phyloP scores from a whole-genome alignment of 345 rosid species.

The Eucalyptus melliodora region DNA sequence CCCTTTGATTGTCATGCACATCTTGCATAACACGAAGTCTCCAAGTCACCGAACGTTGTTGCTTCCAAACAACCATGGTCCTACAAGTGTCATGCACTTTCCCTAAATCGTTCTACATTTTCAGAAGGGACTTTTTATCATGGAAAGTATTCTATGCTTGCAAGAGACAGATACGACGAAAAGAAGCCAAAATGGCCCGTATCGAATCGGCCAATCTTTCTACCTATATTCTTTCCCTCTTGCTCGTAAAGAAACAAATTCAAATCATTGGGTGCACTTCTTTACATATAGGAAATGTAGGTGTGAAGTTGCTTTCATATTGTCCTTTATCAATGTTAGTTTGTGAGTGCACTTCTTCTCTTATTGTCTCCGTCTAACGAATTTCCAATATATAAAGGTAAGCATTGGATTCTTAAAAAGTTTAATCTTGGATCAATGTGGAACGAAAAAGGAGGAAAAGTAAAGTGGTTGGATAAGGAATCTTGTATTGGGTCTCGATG shows the following conservation, averaged over 20 bases:
- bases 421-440: not conserved
- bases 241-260: not conserved
- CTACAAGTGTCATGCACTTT: not conserved
- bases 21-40: not conserved
- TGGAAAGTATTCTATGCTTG: not conserved
- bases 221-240: not conserved
- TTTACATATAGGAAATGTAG: not conserved
- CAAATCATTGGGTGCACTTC: not conserved
- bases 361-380: not conserved
- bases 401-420: accelerated
- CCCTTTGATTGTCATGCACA: not conserved
- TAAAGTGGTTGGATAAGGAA: not conserved
- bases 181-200: not conserved
- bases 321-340: not conserved
- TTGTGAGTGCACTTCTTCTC: not conserved
- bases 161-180: not conserved
- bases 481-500: not conserved
- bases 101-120: not conserved
- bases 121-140: not conserved
- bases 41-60: not conserved
- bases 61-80: not conserved
- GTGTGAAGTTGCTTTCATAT: not conserved
- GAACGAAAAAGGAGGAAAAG: not conserved
- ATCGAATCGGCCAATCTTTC: not conserved
- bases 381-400: not conserved